Base-by-base conservation (phyloP, 441 rosid genomes). In the Euphorbia celastroides region DNA sequence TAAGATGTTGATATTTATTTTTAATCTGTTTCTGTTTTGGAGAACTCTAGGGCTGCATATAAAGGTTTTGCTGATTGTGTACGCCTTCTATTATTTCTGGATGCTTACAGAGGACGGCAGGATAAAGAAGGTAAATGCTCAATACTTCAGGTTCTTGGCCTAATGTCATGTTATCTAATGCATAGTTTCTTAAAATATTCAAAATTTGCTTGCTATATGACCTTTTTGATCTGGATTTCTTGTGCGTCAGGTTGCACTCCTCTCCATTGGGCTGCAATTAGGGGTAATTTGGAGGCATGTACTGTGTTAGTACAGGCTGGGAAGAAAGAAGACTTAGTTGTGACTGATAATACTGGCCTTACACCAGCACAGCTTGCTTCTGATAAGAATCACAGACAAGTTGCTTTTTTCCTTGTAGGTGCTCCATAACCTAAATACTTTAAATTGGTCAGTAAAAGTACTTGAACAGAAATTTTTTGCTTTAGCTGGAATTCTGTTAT, bases 361-460 rank as follows among this genome's bases (percentile, higher is more conserved):
- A 92, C 98, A 46, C 98, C 99, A 1, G 97, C 94, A 22, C 99
- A 92, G 72, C 99, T 94, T 79, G 96, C 99, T 77, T 83, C 97
- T 57, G 94, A 94, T 65, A 94, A 88, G 82, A 89, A 83, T 74
- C 97, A 94, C 80, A 82, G 90, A 89, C 92, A 94, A 91, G 97
- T 94, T 82, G 96, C 92, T 59, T 87, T 84, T 84, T 89, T 81
- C 82, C 98, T 94, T 78, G 99, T 94, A 87, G 75, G 98, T 89
- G 81, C 72, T 74, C 74, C 73, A 65, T 81, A 73, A 71, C 68
- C 70, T 56, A 66, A 72, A 46, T 63, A 67, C 62, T 74, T 74
- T 81, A 50, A 31, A 69, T 68, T 78, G 68, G 65, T 72, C 68
- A 54, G 62, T 67, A 65, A 59, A 57, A 60, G 52, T 71, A 69